Conservation (phyloP, 2,329 filamentous ascomycete species). For the Botrytis fragariae region DNA sequence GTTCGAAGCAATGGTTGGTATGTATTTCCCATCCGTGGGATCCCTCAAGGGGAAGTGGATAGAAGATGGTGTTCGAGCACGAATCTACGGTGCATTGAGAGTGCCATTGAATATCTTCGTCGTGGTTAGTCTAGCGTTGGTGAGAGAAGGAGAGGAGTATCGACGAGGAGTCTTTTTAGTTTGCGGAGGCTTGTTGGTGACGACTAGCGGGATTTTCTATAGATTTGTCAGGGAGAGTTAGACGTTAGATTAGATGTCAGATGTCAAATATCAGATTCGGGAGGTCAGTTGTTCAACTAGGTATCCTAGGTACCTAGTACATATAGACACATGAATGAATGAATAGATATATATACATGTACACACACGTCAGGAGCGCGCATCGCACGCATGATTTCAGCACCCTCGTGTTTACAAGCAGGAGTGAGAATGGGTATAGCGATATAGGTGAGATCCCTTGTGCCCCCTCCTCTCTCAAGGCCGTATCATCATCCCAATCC, state of each 20-base stretch:
- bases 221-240: slow-evolving; percentile 6
- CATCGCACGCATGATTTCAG: too few relatives aligned
- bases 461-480: too few relatives aligned
- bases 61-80: slow-evolving; percentile 52
- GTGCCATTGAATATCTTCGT: slow-evolving; percentile 59
- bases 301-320: too few relatives aligned
- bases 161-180: slow-evolving; percentile 37
- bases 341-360: too few relatives aligned
- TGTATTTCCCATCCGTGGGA: slow-evolving; percentile 57
- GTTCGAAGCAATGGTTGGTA: slow-evolving; percentile 56
- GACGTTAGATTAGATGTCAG: neutral
- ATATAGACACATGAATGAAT: too few relatives aligned
- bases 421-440: too few relatives aligned
- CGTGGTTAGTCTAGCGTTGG: slow-evolving; percentile 48
- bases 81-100: slow-evolving; percentile 56
- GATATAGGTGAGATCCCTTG: too few relatives aligned
- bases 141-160: slow-evolving; percentile 43
- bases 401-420: too few relatives aligned
- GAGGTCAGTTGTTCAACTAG: neutral
- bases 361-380: too few relatives aligned
- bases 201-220: slow-evolving; percentile 32
- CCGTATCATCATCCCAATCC: too few relatives aligned
- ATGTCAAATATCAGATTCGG: too few relatives aligned
- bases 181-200: slow-evolving; percentile 35
- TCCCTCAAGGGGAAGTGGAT: slow-evolving; percentile 54